Evolutionary conservation across 495 filamentous ascomycete species (phyloP), one percentile per base, ranked within the genome.

Genomic region (Tetracladium marchalianum): DNA sequence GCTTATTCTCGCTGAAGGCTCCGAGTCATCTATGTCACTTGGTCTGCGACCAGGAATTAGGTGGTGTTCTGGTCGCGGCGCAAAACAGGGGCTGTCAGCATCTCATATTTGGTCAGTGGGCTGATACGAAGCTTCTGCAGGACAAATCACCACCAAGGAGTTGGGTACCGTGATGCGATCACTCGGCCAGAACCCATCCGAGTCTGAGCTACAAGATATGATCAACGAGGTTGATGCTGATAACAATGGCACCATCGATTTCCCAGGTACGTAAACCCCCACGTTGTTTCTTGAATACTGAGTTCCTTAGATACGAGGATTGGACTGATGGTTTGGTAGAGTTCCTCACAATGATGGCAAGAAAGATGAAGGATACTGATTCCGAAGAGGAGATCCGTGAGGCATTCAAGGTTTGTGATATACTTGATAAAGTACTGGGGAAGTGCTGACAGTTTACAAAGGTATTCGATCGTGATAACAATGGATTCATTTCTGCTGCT

Each of bases 311-410:
- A 35, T 47, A n/a, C 24, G 13, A 46, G 13, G 5, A 18, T 35
- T 45, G 27, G 17, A 17, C 40, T 35, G 27, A 45, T 53, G 17
- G 51, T 37, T 37, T 46, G 62, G 51, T 58, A 95, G 92, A 98
- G 57, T 98, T 98, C 72, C 77, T 97, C 46, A 97, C 92, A 49
- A 98, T 97, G 93, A 98, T 98, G 92, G 92, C 93, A 44, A 82
- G 93, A 60, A 97, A 97, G 75, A 98, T 98, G 93, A 98, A 97
- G 78, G 93, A 97, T 61, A 97, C 93, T 56, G 92, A 97, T 61
- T 96, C 90, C 41, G 93, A 98, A 72, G 93, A 97, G 73, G 92
- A 98, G 68, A 97, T 98, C 62, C 85, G 93, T 57, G 87, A 94
- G 65, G 87, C 71, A 1, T 73, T 75, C 64, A 73, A 72, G 64